Conservation (phyloP, 306 rosid genomes). For the Carpinus fangiana region DNA sequence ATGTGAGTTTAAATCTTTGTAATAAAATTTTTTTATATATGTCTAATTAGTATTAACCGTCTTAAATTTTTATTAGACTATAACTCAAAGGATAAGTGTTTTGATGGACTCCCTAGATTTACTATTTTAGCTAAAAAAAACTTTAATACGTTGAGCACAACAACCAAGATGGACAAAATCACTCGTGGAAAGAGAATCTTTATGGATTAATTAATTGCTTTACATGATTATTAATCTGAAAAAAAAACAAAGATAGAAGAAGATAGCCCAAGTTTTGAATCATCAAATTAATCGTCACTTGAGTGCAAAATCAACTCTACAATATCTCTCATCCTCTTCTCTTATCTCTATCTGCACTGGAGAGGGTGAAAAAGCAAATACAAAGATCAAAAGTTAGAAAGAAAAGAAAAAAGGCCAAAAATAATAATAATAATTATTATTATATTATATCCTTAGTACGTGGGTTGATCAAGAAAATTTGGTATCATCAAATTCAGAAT, state of each 20-base stretch:
- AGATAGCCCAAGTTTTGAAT: slow-evolving; percentile 23
- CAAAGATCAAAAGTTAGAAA: slow-evolving; percentile 5
- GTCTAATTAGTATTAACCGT: too few species aligned
- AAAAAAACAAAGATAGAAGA: slow-evolving; percentile 23
- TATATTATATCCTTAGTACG: not conserved
- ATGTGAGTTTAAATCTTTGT: too few species aligned
- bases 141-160: slow-evolving; percentile 20
- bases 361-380: slow-evolving; percentile 23
- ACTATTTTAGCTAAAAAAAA: too few species aligned
- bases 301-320: slow-evolving; percentile 36
- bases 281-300: slow-evolving; percentile 25
- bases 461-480: slow-evolving; percentile 14
- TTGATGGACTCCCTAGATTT: too few species aligned
- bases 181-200: slow-evolving; percentile 45
- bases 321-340: slow-evolving; percentile 39
- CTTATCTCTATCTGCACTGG: slow-evolving; percentile 61
- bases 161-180: slow-evolving; percentile 26
- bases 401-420: not conserved
- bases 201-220: slow-evolving; percentile 33
- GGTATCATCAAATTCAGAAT: slow-evolving; percentile 42
- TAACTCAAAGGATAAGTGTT: too few species aligned
- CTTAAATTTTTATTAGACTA: too few species aligned
- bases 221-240: slow-evolving; percentile 35
- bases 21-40: too few species aligned
- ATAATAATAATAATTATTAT: too few species aligned